phyloP scores from a whole-genome alignment of 805 yeast species.

The Cyberlindnera misumaiensis region DNA sequence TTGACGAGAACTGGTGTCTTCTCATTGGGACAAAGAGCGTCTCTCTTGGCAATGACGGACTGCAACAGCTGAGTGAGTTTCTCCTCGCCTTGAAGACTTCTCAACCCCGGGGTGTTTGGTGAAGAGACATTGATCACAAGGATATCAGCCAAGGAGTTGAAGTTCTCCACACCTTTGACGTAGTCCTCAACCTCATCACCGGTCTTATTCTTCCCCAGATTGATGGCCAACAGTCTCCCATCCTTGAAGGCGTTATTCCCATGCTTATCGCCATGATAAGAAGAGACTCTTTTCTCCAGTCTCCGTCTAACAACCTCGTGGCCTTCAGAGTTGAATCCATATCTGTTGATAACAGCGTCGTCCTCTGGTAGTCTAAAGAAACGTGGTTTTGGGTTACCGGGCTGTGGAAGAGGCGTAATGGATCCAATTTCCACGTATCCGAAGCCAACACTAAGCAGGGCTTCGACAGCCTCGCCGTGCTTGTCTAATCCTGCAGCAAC shows the following conservation, averaged over 20 bases:
- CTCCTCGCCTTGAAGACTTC: constrained; percentile 75
- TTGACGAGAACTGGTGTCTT: constrained; percentile 82
- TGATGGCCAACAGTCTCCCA: constrained; percentile 68
- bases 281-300: constrained; percentile 56
- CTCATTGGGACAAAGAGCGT: constrained; percentile 37
- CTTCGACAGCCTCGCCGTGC: constrained; percentile 85
- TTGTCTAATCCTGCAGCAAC: constrained; percentile 96
- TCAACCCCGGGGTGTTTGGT: constrained; percentile 93
- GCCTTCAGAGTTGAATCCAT: constrained; percentile 91
- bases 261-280: constrained; percentile 20
- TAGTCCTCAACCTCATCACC: constrained; percentile 91
- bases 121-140: constrained; percentile 88
- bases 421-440: constrained; percentile 91
- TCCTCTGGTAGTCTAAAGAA: constrained; percentile 82
- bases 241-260: constrained; percentile 46
- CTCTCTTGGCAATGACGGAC: constrained; percentile 65
- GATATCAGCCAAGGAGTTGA: constrained; percentile 83
- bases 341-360: constrained; percentile 87
- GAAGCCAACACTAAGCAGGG: constrained; percentile 72
- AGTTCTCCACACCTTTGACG: constrained; percentile 71
- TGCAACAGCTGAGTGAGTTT: constrained; percentile 63
- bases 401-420: constrained; percentile 87
- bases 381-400: constrained; percentile 91
- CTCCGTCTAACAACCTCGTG: constrained; percentile 66
- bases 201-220: constrained; percentile 85